Evolutionary conservation across 1,284 basidiomycete species (phyloP), one percentile per base, ranked within the genome.

Genomic region (Crucibulum parvulum): DNA sequence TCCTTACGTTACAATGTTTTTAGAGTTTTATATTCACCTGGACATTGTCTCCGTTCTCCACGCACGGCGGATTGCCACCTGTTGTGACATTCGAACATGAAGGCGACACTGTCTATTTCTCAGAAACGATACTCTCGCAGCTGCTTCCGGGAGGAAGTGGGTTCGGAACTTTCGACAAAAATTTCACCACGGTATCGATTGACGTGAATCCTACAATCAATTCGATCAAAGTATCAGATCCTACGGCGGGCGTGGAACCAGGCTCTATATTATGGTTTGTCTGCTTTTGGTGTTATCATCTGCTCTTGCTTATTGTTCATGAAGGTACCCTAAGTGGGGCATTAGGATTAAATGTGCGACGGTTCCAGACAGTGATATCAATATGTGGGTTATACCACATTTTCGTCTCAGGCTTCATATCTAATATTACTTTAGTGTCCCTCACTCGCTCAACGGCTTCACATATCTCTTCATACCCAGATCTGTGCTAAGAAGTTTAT

Each of bases 311-410:
- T 16, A 8, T 57, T 48, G 31, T 39, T 18, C 46, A 18, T 47
- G 10, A 41, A 79, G 78, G 57, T 77, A 76, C 65, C 75, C 78
- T 15, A 69, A 74, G 60, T 82, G 81, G 81, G 81, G 80, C 0
- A 72, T 80, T 13, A 69, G 80, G 24, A 77, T 77, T 6, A 73
- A 72, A 37, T 82, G 80, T 62, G 60, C 64, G 31, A 77, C 73
- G 52, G 57, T 80, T 9, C 69, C 78, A 2, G 51, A 59, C 13
- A 62, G 59, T 31, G 24, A 24, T 24, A 4, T 24, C 4, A 74
- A 76, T 55, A 64, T 79, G 76, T 78, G 61, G 53, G 61, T 56
- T 34, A 36, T 13, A 35, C 39, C n/a, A 16, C 7, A 37, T 37
- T n/a, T 18, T 24, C 11, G 58, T 9, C 24, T 13, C 7, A 24